Percentiles rank a stretch among this genome's conserved stretches.
Evolutionary conservation across 495 filamentous ascomycete genomes (phyloP).

Genomic region (Penicillium herquei): DNA sequence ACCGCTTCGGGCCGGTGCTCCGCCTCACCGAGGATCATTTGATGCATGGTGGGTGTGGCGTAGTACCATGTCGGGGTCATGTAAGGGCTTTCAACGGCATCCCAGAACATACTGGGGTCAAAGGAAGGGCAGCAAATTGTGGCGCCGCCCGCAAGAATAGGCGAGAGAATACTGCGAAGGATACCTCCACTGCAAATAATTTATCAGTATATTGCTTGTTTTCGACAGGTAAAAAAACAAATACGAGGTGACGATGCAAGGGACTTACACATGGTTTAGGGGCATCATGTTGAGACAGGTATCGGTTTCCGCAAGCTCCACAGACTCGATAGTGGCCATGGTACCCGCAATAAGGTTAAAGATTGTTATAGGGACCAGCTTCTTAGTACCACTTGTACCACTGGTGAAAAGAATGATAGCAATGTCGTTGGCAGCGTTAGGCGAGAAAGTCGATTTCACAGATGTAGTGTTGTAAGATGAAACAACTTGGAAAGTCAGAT

Average conservation of each 20-base stretch:
- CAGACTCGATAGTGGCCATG: conserved; percentile 39
- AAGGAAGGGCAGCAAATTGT: conserved; percentile 45
- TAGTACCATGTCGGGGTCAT: conserved; percentile 47
- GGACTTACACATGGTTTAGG: conserved; percentile 41
- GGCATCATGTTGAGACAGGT: conserved; percentile 50
- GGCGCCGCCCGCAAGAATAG: conserved; percentile 38
- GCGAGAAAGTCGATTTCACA: not conserved
- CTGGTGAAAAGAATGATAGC: conserved; percentile 46
- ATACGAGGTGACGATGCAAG: not conserved
- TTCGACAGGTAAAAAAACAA: not conserved
- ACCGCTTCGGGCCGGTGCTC: conserved; percentile 27
- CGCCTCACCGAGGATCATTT: conserved; percentile 36
- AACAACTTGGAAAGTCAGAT: conserved; percentile 17
- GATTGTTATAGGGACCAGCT: conserved; percentile 42
- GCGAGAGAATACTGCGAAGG: conserved; percentile 40
- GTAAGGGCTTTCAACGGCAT: conserved; percentile 33
- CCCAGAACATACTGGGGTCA: conserved; percentile 49
- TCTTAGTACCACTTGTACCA: conserved; percentile 47
- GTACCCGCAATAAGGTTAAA: conserved; percentile 37
- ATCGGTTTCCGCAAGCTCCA: conserved; percentile 32
- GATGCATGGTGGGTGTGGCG: conserved; percentile 49
- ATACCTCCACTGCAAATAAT: conserved; percentile 27
- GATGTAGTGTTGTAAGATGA: conserved; percentile 2
- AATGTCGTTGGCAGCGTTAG: conserved; percentile 26
- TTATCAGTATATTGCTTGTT: no score